Evolutionary conservation across 805 yeast genomes (phyloP).

Genomic region (Blastobotrys chiropterorum): DNA sequence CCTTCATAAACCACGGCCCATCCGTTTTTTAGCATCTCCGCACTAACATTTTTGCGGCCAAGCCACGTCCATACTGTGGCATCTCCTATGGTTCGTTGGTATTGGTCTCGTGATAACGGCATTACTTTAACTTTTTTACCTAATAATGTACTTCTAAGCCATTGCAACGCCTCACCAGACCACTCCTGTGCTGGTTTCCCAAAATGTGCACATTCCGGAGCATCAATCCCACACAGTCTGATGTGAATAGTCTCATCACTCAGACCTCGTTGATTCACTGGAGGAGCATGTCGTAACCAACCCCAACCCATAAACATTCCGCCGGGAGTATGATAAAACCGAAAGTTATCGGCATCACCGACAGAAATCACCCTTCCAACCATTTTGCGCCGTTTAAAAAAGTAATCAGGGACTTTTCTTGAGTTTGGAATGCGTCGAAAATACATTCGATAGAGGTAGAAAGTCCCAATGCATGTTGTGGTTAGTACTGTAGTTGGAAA

Average conservation of each 20-base stretch:
- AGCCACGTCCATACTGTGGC: constrained; percentile 56
- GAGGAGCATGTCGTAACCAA: constrained; percentile 70
- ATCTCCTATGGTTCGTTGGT: constrained; percentile 79
- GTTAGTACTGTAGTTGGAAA: constrained; percentile 16
- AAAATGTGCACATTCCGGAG: constrained; percentile 92
- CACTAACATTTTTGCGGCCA: constrained; percentile 74
- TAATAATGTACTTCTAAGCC: constrained; percentile 62
- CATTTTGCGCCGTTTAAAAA: constrained; percentile 41
- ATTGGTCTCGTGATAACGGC: constrained; percentile 81
- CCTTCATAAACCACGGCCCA: constrained; percentile 86
- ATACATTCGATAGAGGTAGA: constrained; percentile 39
- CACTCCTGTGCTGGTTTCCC: constrained; percentile 90
- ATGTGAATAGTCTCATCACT: constrained; percentile 70
- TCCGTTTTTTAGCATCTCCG: constrained; percentile 80
- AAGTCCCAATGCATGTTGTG: constrained; percentile 36
- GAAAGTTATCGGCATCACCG: constrained; percentile 94
- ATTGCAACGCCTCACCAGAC: constrained; percentile 73
- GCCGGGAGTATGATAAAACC: constrained; percentile 90
- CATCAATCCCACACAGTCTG: constrained; percentile 89
- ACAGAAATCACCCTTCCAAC: constrained; percentile 81
- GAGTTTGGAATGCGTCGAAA: constrained; percentile 48
- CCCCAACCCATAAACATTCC: constrained; percentile 90
- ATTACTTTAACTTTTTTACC: constrained; percentile 67
- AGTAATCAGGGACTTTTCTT: constrained; percentile 42
- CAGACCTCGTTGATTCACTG: constrained; percentile 37